phyloP scores from a whole-genome alignment of 805 yeast genomes.

The Kodamaea kaohsiungensis region DNA sequence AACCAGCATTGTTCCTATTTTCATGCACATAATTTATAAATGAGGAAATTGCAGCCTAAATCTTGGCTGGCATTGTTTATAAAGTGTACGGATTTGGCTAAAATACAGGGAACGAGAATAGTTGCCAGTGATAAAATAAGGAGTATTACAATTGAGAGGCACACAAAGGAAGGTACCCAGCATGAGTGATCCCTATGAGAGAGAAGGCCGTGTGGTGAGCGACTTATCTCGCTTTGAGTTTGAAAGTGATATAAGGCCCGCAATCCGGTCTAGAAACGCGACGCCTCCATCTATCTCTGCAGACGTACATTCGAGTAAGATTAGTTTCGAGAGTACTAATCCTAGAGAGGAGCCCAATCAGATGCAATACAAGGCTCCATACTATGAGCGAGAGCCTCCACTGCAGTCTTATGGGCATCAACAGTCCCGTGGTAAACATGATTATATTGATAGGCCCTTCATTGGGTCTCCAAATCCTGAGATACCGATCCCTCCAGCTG shows the following conservation, averaged over 20 bases:
- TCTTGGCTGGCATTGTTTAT: not conserved
- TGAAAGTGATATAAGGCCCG: slow-evolving; percentile 26
- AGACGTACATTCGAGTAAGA: slow-evolving; percentile 12
- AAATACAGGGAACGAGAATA: not conserved
- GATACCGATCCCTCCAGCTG: not conserved
- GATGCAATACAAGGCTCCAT: slow-evolving; percentile 6
- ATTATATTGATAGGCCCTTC: not conserved
- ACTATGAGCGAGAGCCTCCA: slow-evolving; percentile 3
- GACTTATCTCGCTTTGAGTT: slow-evolving; percentile 36
- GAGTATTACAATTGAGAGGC: not conserved
- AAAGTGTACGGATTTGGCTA: not conserved
- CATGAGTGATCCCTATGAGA: not conserved
- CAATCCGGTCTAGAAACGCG: slow-evolving; percentile 11
- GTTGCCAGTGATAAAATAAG: not conserved
- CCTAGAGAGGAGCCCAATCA: slow-evolving; percentile 8
- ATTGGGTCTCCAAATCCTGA: not conserved
- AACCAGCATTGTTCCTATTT: not conserved
- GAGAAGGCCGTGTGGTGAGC: slow-evolving; percentile 27
- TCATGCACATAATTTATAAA: not conserved
- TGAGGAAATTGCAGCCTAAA: not conserved
- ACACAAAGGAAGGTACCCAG: not conserved
- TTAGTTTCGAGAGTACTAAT: slow-evolving; percentile 11
- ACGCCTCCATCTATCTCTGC: slow-evolving; percentile 28
- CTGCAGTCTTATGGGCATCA: not conserved
- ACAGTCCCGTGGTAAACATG: not conserved